Base-by-base conservation (phyloP, 2,329 filamentous ascomycete species). In the Nigrospora osmanthi region DNA sequence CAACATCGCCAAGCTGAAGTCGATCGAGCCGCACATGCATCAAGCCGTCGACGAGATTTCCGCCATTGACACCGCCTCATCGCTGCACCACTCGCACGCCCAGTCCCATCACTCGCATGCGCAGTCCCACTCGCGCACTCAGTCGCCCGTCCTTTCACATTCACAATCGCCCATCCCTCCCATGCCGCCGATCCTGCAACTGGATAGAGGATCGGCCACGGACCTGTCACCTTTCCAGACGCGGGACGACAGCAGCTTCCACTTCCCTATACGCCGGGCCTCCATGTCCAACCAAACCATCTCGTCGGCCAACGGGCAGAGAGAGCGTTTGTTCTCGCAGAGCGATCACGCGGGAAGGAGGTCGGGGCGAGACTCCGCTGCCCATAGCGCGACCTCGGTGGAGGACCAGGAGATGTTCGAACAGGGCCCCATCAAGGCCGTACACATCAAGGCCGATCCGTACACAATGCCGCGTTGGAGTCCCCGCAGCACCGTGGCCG, bases 381-480 rank as follows among this genome's bases (percentile, higher is more conserved):
- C 51, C 12, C 58, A 59, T 12, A 46, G 54, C 5, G 54, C 55
- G 15, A 55, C 50, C 4, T 40, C 58, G 15, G 39, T 42, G 31
- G 68, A 70, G n/a, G 59, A 74, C 19, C 64, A 66, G 13, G 58
- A 59, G 13, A 46, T 51, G 36, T 50, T 54, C 4, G 48, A 52
- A 5, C 46, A 60, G 58, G 37, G 61, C 52, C 48, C 66, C 50
- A 56, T 52, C 41, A 67, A 72, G 45, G 69, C 71, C 2, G 61
- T 78, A 15, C 70, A 71, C 4, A 53, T 78, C 49, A 72, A 71
- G 54, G 71, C 68, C 7, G 75, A 78, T 40, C 71, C 73, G 6
- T 58, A 60, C 28, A 63, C 60, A 12, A 74, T 78, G 67, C 76
- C 76, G 2, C 71, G 72, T 41, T 75, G 71, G 67, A 66, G 63